phyloP scores from a whole-genome alignment of 148 eudicot species.

The Rhododendron mucronatum region DNA sequence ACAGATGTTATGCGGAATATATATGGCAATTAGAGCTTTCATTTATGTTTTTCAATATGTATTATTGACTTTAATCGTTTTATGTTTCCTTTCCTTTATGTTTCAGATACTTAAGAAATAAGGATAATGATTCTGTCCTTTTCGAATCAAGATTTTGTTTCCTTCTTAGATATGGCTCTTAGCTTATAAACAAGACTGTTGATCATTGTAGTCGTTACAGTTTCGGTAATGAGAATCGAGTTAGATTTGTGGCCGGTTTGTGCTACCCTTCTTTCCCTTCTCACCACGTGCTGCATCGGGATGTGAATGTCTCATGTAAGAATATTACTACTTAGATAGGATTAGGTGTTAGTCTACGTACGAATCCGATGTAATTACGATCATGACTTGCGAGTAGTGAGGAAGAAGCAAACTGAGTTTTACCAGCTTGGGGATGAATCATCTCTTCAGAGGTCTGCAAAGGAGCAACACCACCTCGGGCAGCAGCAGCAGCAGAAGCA shows the following conservation, averaged over 20 bases:
- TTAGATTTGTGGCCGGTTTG: background rate
- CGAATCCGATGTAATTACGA: background rate
- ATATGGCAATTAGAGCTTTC: background rate
- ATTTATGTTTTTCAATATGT: background rate
- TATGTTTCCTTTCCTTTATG: background rate
- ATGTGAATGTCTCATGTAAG: background rate
- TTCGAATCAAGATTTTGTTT: background rate
- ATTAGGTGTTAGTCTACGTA: no score
- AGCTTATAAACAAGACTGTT: background rate
- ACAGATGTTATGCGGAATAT: background rate
- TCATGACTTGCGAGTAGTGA: background rate
- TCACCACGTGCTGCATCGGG: background rate
- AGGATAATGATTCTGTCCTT: background rate
- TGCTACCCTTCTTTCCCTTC: background rate
- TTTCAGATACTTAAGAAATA: background rate
- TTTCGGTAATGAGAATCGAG: background rate
- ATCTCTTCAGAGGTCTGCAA: background rate
- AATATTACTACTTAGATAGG: background rate
- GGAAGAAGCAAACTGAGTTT: background rate
- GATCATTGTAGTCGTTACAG: background rate
- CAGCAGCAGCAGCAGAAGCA: background rate
- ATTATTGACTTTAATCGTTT: background rate
- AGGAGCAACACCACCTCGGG: background rate
- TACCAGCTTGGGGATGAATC: background rate
- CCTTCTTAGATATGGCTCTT: background rate